Base-by-base conservation (phyloP, 805 yeast species). In the Lachancea fermentati region DNA sequence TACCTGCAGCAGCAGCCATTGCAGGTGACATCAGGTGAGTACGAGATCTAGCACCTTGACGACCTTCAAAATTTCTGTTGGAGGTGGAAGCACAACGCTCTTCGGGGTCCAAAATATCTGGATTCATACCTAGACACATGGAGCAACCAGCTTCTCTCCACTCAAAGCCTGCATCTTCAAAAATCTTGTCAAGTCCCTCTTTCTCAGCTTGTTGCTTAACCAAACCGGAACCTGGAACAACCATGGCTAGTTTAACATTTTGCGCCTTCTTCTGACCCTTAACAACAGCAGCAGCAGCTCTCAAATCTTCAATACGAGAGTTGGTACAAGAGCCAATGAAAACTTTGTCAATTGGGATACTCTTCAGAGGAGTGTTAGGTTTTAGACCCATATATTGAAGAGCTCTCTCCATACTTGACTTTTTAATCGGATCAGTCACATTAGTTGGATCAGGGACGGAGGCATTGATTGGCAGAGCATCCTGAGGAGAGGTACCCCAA, bases 101-200 rank as follows among this genome's bases (percentile, higher is more conserved):
- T 59, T 84, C 78, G 30, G 98, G 98, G 47, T 80, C 76, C 60
- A 93, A 76, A 55, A 93, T 91, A 71, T 93, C 98, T 32, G 97
- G 97, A 70, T 93, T 93, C 98, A 93, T 93, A 66, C 98, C 98
- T 39, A 93, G 76, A 71, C 98, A 93, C 98, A 93, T 93, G 31
- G 97, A 91, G 70, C 98, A 93, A 46, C 98, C 98, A 50, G 98
- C 97, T 71, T 93, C 98, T 72, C 98, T 83, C 98, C 98, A 93
- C 54, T 85, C 91, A 60, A 93, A 93, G 15, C 96, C 97, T 37
- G 98, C 97, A 36, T 79, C 86, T 57, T 71, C 78, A 58, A 93
- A 93, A 43, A 93, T 76, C 69, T 85, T 85, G 65, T 93, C 93
- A 43, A 93, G 74, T 39, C 98, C 98, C 70, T 93, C 98, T 47